Evolutionary conservation across 2,329 filamentous ascomycete species (phyloP), one percentile per base, ranked within the genome.

Genomic region (Malbranchea zuffiana): DNA sequence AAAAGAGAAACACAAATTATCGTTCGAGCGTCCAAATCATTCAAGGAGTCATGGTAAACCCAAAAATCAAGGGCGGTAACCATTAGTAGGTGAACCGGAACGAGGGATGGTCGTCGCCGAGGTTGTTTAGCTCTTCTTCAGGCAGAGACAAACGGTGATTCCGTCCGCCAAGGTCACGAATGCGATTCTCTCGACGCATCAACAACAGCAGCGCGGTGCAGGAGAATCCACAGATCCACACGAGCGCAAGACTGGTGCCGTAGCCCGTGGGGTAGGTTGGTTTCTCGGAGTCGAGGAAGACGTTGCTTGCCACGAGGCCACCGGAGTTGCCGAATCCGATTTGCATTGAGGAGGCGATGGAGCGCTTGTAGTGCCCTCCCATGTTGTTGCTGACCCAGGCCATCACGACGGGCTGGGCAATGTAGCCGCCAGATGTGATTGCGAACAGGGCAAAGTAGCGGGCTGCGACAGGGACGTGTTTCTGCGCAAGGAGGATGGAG

Each of bases 381-480:
- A 74, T 62, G 44, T 72, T 71, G 49, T 76, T 75, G 39, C 63
- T 64, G 15, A 76, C 56, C 72, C 73, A 78, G 5, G 63, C 68
- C 17, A 76, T 55, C 1, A 63, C 61, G 27, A 76, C 63, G 1
- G 73, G 72, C 42, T 72, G 68, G 3, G 67, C 65, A 34, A 71
- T 68, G 48, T 69, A 75, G 2, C 66, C 66, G 11, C 73, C 72
- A 5, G 59, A 58, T 2, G 69, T 67, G 47, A 75, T 56, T 28
- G 74, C 61, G 50, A 71, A 75, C 29, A 74, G 54, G 6, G 71
- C 70, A 34, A 71, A 67, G 53, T 75, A 75, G 34, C 65, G 63
- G 1, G 64, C 66, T 3, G 61, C 63, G 10, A 69, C 62, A 0
- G 67, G 60, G 3, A 73, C 50, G 7, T 57, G 54, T 1, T 55